Evolutionary conservation across 192 early-diverging fungal species (phyloP).

Genomic region (Gigaspora rosea): DNA sequence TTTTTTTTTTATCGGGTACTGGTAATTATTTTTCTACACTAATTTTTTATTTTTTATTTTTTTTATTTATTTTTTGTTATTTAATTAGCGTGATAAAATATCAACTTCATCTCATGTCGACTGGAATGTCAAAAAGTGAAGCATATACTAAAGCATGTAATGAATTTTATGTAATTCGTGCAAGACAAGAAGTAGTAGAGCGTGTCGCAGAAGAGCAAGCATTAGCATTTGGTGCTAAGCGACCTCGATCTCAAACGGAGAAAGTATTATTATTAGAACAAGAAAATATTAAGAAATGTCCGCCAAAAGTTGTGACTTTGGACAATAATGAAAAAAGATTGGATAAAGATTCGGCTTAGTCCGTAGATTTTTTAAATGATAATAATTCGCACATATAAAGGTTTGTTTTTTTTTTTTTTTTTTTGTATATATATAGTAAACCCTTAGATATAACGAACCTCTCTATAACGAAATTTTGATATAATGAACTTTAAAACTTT

Average conservation of each 20-base stretch:
- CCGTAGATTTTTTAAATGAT: too few relatives aligned
- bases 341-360: too few relatives aligned
- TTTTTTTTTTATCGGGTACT: conserved; percentile 12
- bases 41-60: background rate
- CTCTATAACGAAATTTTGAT: too few relatives aligned
- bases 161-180: conserved; percentile 82
- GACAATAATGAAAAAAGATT: too few relatives aligned
- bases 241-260: conserved; percentile 1
- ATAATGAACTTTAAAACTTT: too few relatives aligned
- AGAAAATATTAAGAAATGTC: background rate
- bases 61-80: conserved; percentile 12
- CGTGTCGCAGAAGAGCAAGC: conserved; percentile 64
- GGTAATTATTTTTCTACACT: background rate
- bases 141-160: conserved; percentile 78
- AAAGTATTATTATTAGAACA: conserved; percentile 15
- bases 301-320: background rate
- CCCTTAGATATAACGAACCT: too few relatives aligned
- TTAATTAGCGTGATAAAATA: conserved; percentile 76
- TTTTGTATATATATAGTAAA: too few relatives aligned
- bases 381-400: too few relatives aligned
- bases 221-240: conserved; percentile 39
- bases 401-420: too few relatives aligned
- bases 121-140: conserved; percentile 65
- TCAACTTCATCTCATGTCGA: conserved; percentile 76
- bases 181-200: conserved; percentile 73